These are phyloP conservation scores for Rubia occidens DNA, from an alignment of 305 asterid species.

Conservation along the genomic window DNA sequence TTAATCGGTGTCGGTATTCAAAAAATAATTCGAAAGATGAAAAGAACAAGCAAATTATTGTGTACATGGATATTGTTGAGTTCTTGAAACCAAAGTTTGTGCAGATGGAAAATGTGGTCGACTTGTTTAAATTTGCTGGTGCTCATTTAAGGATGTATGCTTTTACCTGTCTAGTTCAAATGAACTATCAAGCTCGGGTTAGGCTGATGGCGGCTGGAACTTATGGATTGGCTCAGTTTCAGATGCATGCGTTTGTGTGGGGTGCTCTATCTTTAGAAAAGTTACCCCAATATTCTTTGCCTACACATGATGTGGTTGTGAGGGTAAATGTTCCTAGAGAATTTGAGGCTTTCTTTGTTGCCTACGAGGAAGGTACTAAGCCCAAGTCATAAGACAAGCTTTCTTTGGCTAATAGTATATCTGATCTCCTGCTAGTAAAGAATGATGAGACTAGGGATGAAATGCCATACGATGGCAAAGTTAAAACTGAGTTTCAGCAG, in stretches of 20 bases:
- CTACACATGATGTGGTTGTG: slow-evolving; percentile 53
- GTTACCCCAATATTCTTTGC: slow-evolving; percentile 70
- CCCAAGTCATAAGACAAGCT: slow-evolving; percentile 23
- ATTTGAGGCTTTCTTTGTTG: slow-evolving; percentile 58
- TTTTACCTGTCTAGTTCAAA: slow-evolving; percentile 51
- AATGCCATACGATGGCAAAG: slow-evolving; percentile 35
- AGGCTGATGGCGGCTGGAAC: slow-evolving; percentile 90
- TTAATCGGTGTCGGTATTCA: no score
- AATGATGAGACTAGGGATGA: slow-evolving; percentile 53
- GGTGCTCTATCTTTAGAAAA: slow-evolving; percentile 65
- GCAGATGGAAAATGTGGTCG: slow-evolving; percentile 85
- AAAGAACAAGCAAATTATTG: no score
- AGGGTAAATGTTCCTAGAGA: slow-evolving; percentile 49
- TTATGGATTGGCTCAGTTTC: slow-evolving; percentile 77
- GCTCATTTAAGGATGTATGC: slow-evolving; percentile 48
- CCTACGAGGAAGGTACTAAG: not conserved
- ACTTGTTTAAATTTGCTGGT: slow-evolving; percentile 46
- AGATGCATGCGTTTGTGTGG: slow-evolving; percentile 76
- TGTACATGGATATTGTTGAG: not conserved
- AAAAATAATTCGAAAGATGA: no score
- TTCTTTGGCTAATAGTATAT: slow-evolving; percentile 57
- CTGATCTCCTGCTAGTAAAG: slow-evolving; percentile 59
- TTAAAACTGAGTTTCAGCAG: slow-evolving; percentile 49
- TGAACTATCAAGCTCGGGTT: slow-evolving; percentile 63
- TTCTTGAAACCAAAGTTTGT: slow-evolving; percentile 52